A percentile compares a stretch with the other conserved stretches of the same genome.
phyloP scores from a whole-genome alignment of 2,329 filamentous ascomycete genomes.

The Metarhizium humberi region DNA sequence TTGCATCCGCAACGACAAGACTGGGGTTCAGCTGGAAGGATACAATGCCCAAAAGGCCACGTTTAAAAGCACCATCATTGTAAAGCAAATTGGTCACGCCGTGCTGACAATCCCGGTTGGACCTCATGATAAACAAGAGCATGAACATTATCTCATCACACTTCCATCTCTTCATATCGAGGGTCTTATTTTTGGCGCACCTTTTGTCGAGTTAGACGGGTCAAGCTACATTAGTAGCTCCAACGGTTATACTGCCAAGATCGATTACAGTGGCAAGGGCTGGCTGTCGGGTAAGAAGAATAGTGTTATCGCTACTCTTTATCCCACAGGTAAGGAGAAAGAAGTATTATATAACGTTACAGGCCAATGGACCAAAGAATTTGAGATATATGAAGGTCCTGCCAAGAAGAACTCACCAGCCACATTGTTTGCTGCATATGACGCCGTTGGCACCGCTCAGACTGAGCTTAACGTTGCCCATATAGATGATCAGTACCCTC shows the following conservation, averaged over 20 bases:
- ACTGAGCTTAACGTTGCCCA: slow-evolving; percentile 64
- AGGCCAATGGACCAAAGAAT: slow-evolving; percentile 83
- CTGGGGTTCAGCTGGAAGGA: slow-evolving; percentile 71
- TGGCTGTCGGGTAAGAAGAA: slow-evolving; percentile 98
- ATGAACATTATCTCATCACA: slow-evolving; percentile 79
- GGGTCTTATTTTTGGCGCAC: slow-evolving; percentile 75
- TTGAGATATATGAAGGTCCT: slow-evolving; percentile 63
- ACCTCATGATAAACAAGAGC: slow-evolving; percentile 21
- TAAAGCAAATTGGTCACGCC: slow-evolving; percentile 91
- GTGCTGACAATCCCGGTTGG: slow-evolving; percentile 60
- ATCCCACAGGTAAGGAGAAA: slow-evolving; percentile 61
- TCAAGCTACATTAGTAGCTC: slow-evolving; percentile 79
- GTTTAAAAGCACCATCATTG: slow-evolving; percentile 85
- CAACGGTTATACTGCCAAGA: slow-evolving; percentile 76
- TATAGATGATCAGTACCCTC: slow-evolving; percentile 70
- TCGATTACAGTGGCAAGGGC: slow-evolving; percentile 88
- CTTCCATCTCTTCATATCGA: slow-evolving; percentile 89
- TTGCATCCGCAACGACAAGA: slow-evolving; percentile 76
- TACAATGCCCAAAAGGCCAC: slow-evolving; percentile 97
- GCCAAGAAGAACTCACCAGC: slow-evolving; percentile 39
- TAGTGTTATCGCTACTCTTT: slow-evolving; percentile 68
- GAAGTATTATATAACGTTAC: slow-evolving; percentile 71
- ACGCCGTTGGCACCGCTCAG: slow-evolving; percentile 45
- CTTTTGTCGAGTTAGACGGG: slow-evolving; percentile 86
- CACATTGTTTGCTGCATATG: slow-evolving; percentile 49